Conservation (phyloP, 768 basidiomycete genomes). For the Tylopilus rubrobrunneus region DNA sequence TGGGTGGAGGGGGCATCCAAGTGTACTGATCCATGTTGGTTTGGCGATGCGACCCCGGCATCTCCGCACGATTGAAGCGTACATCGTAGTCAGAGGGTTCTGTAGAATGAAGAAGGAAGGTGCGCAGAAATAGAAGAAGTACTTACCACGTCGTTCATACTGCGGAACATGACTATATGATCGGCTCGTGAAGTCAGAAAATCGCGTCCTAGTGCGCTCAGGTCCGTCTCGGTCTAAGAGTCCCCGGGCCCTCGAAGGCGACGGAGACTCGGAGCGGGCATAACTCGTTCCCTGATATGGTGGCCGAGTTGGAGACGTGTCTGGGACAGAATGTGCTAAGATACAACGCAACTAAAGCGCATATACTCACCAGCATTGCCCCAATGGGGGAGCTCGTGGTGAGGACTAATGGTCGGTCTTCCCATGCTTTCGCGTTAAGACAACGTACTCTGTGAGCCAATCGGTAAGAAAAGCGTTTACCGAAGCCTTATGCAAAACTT, state of each 20-base stretch:
- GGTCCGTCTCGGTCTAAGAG: background rate
- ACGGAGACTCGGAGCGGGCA: background rate
- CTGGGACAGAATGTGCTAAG: conserved; percentile 27
- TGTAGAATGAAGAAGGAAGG: conserved; percentile 1
- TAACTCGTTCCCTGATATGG: conserved; percentile 18
- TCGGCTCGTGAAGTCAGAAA: background rate
- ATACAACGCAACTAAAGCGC: conserved; percentile 2
- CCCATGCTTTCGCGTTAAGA: conserved; percentile 86
- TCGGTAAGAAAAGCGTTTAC: background rate
- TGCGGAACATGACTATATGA: background rate
- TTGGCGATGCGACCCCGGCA: background rate
- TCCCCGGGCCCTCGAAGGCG: conserved; percentile 1
- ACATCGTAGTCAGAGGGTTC: conserved; percentile 1
- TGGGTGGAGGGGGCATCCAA: background rate
- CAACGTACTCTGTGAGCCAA: conserved; percentile 58
- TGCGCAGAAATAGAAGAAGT: background rate
- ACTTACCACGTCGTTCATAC: conserved; percentile 3
- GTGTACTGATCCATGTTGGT: background rate
- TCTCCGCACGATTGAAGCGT: background rate
- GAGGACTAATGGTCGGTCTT: conserved; percentile 78
- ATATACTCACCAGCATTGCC: conserved; percentile 26
- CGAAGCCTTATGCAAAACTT: conserved; percentile 21
- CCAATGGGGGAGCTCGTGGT: conserved; percentile 17
- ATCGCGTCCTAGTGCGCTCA: background rate
- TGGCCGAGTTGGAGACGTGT: conserved; percentile 35